These are phyloP conservation scores for Aspergillus nidulans DNA, from an alignment of 495 filamentous ascomycete species.

Conservation along the genomic window DNA sequence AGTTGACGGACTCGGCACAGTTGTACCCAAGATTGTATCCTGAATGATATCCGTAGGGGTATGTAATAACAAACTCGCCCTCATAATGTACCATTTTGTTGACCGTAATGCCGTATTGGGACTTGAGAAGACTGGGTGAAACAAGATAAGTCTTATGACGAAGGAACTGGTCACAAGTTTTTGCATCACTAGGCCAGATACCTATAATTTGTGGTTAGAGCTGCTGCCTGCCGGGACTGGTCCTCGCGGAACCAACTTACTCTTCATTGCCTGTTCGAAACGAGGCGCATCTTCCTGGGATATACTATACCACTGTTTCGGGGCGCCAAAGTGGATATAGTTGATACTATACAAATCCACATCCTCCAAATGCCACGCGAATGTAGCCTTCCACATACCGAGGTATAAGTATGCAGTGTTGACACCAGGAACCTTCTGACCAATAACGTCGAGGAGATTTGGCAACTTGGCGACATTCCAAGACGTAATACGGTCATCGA, in stretches of 20 bases:
- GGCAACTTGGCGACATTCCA: slow-evolving; percentile 96
- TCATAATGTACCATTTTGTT: slow-evolving; percentile 95
- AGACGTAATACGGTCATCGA: slow-evolving; percentile 70
- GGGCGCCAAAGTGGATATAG: slow-evolving; percentile 97
- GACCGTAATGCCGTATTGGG: slow-evolving; percentile 86
- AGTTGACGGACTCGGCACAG: slow-evolving; percentile 98
- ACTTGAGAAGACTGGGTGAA: slow-evolving; percentile 79
- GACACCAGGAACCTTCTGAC: slow-evolving; percentile 92
- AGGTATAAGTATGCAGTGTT: slow-evolving; percentile 98
- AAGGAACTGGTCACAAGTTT: slow-evolving; percentile 92
- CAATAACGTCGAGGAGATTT: slow-evolving; percentile 89
- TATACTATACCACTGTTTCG: slow-evolving; percentile 99
- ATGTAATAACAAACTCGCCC: slow-evolving; percentile 97
- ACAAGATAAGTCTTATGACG: slow-evolving; percentile 99
- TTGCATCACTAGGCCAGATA: slow-evolving; percentile 94
- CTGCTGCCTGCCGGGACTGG: neutral
- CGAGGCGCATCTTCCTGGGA: slow-evolving; percentile 90
- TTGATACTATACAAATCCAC: slow-evolving; percentile 99
- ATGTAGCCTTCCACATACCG: slow-evolving; percentile 99
- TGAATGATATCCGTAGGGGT: slow-evolving; percentile 97
- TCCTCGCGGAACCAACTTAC: slow-evolving; percentile 26
- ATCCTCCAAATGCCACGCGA: slow-evolving; percentile 98
- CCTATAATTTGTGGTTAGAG: slow-evolving; percentile 23
- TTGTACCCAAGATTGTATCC: slow-evolving; percentile 98
- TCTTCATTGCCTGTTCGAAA: slow-evolving; percentile 94